Evolutionary conservation across 2,329 filamentous ascomycete species (phyloP), one percentile per base, ranked within the genome.

Genomic region (Sclerotinia spermophila): DNA sequence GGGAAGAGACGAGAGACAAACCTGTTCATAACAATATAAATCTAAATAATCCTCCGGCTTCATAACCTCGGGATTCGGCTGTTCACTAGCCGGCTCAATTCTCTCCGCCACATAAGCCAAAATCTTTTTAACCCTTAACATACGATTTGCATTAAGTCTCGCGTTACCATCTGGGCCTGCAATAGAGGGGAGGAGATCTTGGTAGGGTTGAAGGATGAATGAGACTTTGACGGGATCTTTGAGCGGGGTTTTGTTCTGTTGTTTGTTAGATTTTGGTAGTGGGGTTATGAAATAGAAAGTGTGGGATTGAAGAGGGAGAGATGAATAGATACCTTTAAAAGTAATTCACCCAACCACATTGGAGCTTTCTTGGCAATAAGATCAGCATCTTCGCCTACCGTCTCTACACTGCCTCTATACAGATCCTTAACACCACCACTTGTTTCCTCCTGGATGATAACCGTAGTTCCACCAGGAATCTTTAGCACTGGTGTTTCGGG

Each of bases 191-290:
- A 98, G 83, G 38, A 86, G 82, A 74, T 93, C 90, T 76, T 92
- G 86, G 82, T 87, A 94, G 0, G 96, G 94, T 75, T 96, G 89
- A 35, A 99, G 84, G 24, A 97, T 87, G 78, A 99, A 99, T 5
- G 93, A 94, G n/a, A 98, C 90, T 84, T 99, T 99, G 75, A 95
- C 88, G 1, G 94, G 90, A n/a, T 98, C 96, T 82, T 98, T 98
- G 71, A 86, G 82, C 0, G 94, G 93, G 13, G 93, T 88, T 79
- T 88, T 86, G 79, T 97, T 97, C 84, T 93, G 79, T 27, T 35
- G n/a, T 33, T 30, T 11, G 21, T 55, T 55, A 44, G 44, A 65
- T 5, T 61, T n/a, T 51, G 71, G n/a, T 75, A 8, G 21, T 19
- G 1, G 6, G 10, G 11, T 1, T 11, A 15, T 10, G n/a, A n/a